Evolutionary conservation across 2,329 filamentous ascomycete species (phyloP).

Genomic region (Leptosphaerulina australis): DNA sequence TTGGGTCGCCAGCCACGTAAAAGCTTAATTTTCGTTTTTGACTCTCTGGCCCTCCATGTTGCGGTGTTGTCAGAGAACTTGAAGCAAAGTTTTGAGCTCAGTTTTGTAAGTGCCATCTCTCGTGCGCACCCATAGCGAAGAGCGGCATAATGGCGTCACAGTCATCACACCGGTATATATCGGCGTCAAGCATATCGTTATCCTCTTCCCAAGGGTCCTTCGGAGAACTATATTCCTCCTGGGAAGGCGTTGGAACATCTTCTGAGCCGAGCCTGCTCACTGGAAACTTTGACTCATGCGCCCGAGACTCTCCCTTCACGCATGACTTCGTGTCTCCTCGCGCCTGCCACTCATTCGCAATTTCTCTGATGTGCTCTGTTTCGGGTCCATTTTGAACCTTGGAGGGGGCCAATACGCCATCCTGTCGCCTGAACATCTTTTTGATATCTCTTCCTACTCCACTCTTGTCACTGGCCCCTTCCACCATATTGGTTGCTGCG

Average conservation of each 20-base stretch:
- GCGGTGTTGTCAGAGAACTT: slow-evolving; percentile 3
- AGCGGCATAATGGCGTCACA: slow-evolving; percentile 62
- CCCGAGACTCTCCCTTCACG: slow-evolving; percentile 24
- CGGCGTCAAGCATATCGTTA: slow-evolving; percentile 39
- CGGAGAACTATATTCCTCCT: slow-evolving; percentile 24
- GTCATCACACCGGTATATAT: slow-evolving; percentile 51
- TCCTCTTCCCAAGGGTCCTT: slow-evolving; percentile 39
- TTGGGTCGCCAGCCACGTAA: background rate
- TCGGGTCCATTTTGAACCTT: background rate
- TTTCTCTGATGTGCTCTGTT: too few species aligned
- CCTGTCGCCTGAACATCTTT: slow-evolving; percentile 80
- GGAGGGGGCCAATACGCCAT: slow-evolving; percentile 64
- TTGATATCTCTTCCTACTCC: slow-evolving; percentile 73
- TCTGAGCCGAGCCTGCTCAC: slow-evolving; percentile 36
- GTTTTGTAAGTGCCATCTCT: slow-evolving; percentile 56
- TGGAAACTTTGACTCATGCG: background rate
- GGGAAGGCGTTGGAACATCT: slow-evolving; percentile 38
- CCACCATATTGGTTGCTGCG: slow-evolving; percentile 81
- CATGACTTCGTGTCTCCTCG: too few species aligned
- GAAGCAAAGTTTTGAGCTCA: slow-evolving; percentile 24
- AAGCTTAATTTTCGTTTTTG: slow-evolving; percentile 3
- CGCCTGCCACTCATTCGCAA: slow-evolving; percentile 46
- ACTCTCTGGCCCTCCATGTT: background rate
- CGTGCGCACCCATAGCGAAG: slow-evolving; percentile 66
- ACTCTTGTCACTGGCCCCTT: slow-evolving; percentile 53